Conservation (phyloP, 2,329 filamentous ascomycete genomes). For the Stachybotrys chlorohalonatus region DNA sequence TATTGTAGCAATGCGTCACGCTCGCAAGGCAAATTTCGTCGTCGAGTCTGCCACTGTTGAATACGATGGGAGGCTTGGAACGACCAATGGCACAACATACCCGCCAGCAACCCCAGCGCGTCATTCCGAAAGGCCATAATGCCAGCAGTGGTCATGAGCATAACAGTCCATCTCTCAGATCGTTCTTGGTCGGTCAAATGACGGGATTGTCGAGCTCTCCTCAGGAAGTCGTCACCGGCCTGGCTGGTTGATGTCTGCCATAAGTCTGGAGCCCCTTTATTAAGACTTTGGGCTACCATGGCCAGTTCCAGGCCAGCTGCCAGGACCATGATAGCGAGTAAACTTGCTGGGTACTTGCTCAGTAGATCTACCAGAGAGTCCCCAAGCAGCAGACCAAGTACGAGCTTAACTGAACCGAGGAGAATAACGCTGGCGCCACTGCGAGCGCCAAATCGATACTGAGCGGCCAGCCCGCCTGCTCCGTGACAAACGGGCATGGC, state of each 20-base stretch:
- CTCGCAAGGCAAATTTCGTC: conserved; percentile 14
- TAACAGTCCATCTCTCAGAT: conserved; percentile 73
- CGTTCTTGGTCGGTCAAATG: conserved; percentile 58
- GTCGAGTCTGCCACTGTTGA: conserved; percentile 23
- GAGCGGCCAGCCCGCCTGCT: conserved; percentile 80
- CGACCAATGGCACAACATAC: conserved; percentile 68
- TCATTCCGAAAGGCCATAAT: conserved; percentile 85
- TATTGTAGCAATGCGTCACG: conserved; percentile 19
- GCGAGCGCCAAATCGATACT: conserved; percentile 84
- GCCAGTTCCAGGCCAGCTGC: conserved; percentile 83
- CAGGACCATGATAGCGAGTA: conserved; percentile 83
- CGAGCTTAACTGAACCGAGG: conserved; percentile 66
- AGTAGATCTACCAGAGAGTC: conserved; percentile 65
- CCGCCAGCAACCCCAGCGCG: conserved; percentile 75
- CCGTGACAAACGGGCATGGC: conserved; percentile 95
- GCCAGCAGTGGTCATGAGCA: conserved; percentile 78
- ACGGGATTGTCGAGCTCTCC: conserved; percentile 33
- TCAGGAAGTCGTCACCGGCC: conserved; percentile 18
- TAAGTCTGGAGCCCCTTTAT: conserved; percentile 56
- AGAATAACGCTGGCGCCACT: conserved; percentile 78
- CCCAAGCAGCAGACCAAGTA: conserved; percentile 68
- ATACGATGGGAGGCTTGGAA: conserved; percentile 36
- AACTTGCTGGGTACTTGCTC: conserved; percentile 60
- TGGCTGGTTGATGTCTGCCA: conserved; percentile 44
- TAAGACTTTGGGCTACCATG: conserved; percentile 75